Evolutionary conservation across 2,329 filamentous ascomycete genomes (phyloP).

Genomic region (Chrysoporthe puriensis): DNA sequence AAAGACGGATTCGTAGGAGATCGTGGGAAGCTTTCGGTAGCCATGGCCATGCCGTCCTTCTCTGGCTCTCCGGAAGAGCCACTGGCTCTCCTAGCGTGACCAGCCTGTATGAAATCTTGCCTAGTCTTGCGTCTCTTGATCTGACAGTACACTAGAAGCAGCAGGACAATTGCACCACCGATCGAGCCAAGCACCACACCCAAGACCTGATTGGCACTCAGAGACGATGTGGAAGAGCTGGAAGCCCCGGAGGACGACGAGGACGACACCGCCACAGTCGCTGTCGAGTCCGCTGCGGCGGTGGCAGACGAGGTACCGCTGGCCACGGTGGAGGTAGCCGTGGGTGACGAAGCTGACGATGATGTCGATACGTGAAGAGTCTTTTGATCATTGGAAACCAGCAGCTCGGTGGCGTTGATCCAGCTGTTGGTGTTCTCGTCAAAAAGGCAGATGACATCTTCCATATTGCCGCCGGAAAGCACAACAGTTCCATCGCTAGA

Average conservation of each 20-base stretch:
- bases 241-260: slow-evolving; percentile 30
- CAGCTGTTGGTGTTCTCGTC: slow-evolving; percentile 76
- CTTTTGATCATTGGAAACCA: slow-evolving; percentile 51
- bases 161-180: slow-evolving; percentile 69
- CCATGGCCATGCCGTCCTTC: slow-evolving; percentile 55
- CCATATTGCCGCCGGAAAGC: slow-evolving; percentile 73
- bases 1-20: slow-evolving; percentile 39
- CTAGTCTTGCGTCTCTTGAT: slow-evolving; percentile 64
- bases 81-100: slow-evolving; percentile 48
- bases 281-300: slow-evolving; percentile 34
- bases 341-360: slow-evolving; percentile 36
- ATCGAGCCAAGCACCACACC: slow-evolving; percentile 84
- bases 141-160: slow-evolving; percentile 73
- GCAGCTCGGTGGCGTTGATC: slow-evolving; percentile 70
- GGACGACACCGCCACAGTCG: slow-evolving; percentile 32
- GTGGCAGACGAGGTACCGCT: slow-evolving; percentile 35
- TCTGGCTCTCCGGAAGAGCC: slow-evolving; percentile 51
- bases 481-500: slow-evolving; percentile 70
- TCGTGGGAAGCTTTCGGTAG: slow-evolving; percentile 46
- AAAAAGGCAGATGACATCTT: slow-evolving; percentile 76
- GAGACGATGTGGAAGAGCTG: slow-evolving; percentile 35
- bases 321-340: slow-evolving; percentile 36
- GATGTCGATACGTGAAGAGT: slow-evolving; percentile 39
- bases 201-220: slow-evolving; percentile 63
- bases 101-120: slow-evolving; percentile 53